A percentile compares a stretch with the other conserved stretches of the same genome.
phyloP scores from a whole-genome alignment of 1,139 yeast genomes.

The Geotrichum europaeum region DNA sequence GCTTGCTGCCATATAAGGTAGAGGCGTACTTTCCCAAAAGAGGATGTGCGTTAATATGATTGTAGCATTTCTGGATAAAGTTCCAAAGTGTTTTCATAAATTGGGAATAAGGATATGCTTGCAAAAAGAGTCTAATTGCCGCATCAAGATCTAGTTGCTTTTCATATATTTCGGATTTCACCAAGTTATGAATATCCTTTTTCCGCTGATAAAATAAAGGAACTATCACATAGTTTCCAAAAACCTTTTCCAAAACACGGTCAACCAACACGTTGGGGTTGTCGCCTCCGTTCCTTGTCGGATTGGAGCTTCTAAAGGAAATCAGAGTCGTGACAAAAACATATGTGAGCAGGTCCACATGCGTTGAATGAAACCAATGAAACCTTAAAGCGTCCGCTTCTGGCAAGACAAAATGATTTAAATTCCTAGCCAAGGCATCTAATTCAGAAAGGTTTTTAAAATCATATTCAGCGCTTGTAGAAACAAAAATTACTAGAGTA shows the following conservation, averaged over 20 bases:
- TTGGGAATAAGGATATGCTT: neutral
- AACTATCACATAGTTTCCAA: neutral
- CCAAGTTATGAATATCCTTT: neutral
- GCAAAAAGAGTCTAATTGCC: neutral
- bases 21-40: neutral
- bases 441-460: neutral
- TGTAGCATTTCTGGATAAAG: neutral
- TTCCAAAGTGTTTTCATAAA: neutral
- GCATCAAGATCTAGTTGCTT: neutral
- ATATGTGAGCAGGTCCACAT: neutral
- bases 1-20: neutral
- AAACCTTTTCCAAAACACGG: neutral
- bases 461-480: neutral
- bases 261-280: neutral
- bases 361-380: neutral
- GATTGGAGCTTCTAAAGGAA: neutral
- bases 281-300: neutral
- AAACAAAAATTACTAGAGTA: slow-evolving; percentile 2
- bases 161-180: neutral
- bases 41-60: neutral
- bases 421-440: neutral
- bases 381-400: neutral
- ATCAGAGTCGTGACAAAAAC: neutral
- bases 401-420: neutral
- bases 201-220: neutral